Conservation (phyloP, 768 basidiomycete genomes). For the Leucogyrophana mollusca region DNA sequence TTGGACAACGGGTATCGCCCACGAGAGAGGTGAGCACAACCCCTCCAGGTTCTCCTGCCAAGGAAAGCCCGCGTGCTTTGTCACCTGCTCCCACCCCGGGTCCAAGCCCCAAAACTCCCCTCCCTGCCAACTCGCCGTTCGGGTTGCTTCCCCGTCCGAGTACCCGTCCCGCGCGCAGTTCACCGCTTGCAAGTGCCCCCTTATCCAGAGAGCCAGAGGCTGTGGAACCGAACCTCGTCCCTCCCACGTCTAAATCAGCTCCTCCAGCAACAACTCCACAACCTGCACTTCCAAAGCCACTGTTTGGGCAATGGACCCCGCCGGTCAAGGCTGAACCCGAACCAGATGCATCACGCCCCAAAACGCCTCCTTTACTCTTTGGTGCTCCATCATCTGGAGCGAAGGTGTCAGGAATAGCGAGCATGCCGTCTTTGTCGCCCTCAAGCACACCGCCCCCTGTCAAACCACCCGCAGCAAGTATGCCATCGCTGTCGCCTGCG, state of each 20-base stretch:
- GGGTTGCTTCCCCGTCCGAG: conserved; percentile 53
- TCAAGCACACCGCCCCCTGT: conserved; percentile 3
- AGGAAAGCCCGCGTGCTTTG: conserved; percentile 28
- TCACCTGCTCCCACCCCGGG: conserved; percentile 15
- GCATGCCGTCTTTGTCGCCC: conserved; percentile 8
- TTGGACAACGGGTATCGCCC: conserved; percentile 24
- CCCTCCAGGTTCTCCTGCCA: conserved; percentile 62
- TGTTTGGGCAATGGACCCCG: conserved; percentile 32
- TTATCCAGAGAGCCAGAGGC: conserved; percentile 52
- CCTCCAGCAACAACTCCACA: conserved; percentile 29
- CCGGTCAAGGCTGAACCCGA: conserved; percentile 23
- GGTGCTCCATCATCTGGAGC: too few species aligned
- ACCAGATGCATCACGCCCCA: conserved; percentile 32
- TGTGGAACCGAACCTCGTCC: conserved; percentile 19
- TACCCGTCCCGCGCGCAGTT: conserved; percentile 71
- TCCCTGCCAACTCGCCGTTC: conserved; percentile 34
- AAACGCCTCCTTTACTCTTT: conserved; percentile 48
- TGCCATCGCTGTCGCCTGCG: conserved; percentile 10
- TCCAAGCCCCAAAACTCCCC: conserved; percentile 14
- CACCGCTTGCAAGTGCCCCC: conserved; percentile 63
- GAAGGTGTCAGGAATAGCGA: conserved; percentile 13
- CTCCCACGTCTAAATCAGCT: conserved; percentile 14
- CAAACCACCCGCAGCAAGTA: conserved; percentile 7
- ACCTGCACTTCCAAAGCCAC: conserved; percentile 39
- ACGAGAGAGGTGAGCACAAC: conserved; percentile 52